phyloP scores from a whole-genome alignment of 495 filamentous ascomycete genomes.

The Cryomyces antarcticus region DNA sequence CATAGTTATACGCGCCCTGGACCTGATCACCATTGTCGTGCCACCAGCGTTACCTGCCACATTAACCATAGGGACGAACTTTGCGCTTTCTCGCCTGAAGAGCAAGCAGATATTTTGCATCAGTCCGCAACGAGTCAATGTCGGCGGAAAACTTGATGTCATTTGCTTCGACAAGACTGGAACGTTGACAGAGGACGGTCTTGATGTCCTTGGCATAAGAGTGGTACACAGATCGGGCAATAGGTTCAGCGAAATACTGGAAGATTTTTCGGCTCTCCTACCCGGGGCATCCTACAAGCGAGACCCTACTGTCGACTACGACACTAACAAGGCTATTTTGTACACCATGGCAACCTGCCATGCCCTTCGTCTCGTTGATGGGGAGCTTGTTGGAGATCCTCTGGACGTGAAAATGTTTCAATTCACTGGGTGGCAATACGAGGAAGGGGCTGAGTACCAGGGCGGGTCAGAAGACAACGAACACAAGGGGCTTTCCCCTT shows the following conservation, averaged over 20 bases:
- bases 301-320: slow-evolving; percentile 35
- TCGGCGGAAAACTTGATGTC: slow-evolving; percentile 86
- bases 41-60: slow-evolving; percentile 95
- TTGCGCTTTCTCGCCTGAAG: slow-evolving; percentile 72
- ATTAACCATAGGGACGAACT: slow-evolving; percentile 88
- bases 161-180: slow-evolving; percentile 99
- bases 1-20: slow-evolving; percentile 78
- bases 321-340: slow-evolving; percentile 47
- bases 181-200: slow-evolving; percentile 87
- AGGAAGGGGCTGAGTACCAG: slow-evolving; percentile 53
- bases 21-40: slow-evolving; percentile 94
- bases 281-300: slow-evolving; percentile 30
- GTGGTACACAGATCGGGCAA: slow-evolving; percentile 44
- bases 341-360: slow-evolving; percentile 98
- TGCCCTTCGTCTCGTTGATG: slow-evolving; percentile 69
- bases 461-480: slow-evolving; percentile 39
- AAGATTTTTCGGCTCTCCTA: slow-evolving; percentile 32
- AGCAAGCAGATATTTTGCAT: slow-evolving; percentile 89
- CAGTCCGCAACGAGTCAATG: slow-evolving; percentile 87
- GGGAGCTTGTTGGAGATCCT: slow-evolving; percentile 79
- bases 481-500: slow-evolving; percentile 48
- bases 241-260: slow-evolving; percentile 39
- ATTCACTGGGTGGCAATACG: slow-evolving; percentile 83
- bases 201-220: slow-evolving; percentile 81
- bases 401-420: slow-evolving; percentile 98